A percentile compares a stretch with the other conserved stretches of the same genome.
Evolutionary conservation across 129 eudicot species (phyloP).

Genomic region (Mikania micrantha): DNA sequence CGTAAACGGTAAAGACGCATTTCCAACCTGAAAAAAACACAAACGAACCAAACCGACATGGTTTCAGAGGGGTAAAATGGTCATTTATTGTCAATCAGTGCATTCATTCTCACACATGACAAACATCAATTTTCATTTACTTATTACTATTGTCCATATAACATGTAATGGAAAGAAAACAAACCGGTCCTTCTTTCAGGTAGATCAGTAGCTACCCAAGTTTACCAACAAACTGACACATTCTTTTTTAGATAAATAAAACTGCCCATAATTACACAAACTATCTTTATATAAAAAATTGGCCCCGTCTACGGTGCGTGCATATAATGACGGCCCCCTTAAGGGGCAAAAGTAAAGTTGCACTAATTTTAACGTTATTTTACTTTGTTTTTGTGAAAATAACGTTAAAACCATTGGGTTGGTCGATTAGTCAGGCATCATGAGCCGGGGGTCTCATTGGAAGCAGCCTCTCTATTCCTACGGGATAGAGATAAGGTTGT

Average conservation of each 20-base stretch:
- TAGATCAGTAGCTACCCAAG: neutral
- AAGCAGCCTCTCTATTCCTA: too few relatives aligned
- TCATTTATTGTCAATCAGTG: neutral
- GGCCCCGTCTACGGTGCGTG: too few relatives aligned
- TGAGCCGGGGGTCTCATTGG: too few relatives aligned
- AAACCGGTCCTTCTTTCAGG: neutral
- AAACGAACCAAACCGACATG: neutral
- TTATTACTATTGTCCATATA: neutral
- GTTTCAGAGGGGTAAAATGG: neutral
- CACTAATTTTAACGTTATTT: too few relatives aligned
- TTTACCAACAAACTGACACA: neutral
- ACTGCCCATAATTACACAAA: neutral
- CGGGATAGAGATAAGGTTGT: too few relatives aligned
- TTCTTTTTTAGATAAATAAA: too few relatives aligned
- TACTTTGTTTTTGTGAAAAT: too few relatives aligned
- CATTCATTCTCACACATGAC: neutral
- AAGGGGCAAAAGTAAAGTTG: too few relatives aligned
- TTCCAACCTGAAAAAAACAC: slow-evolving; percentile 51
- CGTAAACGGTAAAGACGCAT: slow-evolving; percentile 46
- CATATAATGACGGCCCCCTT: too few relatives aligned
- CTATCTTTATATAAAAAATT: neutral
- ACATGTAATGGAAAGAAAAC: neutral
- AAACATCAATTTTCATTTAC: neutral
- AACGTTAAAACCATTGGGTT: too few relatives aligned
- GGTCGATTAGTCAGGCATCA: too few relatives aligned